Base-by-base conservation (phyloP, 2,329 filamentous ascomycete species). In the Emergomyces pasteurianus region DNA sequence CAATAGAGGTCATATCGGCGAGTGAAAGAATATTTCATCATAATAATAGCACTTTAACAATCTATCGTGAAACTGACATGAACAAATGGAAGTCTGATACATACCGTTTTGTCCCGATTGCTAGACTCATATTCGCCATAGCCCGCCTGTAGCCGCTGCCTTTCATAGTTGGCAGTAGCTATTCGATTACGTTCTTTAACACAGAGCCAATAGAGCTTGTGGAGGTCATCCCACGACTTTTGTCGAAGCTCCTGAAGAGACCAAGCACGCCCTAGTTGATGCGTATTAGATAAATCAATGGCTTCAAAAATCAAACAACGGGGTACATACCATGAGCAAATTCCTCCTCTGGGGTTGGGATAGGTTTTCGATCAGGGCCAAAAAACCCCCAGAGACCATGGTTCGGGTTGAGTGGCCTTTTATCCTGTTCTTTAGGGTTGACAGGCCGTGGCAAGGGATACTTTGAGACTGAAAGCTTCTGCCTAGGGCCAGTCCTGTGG, bases 321-420 rank as follows among this genome's bases (percentile, higher is more conserved):
- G n/a, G 40, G 36, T 40, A 70, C 76, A 64, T 74, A 84, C 83
- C 94, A 74, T 94, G 87, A 65, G 83, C 78, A 57, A 80, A 72
- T 60, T 88, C 85, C 66, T 92, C 86, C 42, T 84, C 81, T 5
- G 92, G 91, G 8, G 86, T 86, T 67, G 82, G 81, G 68, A 96
- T 74, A n/a, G 86, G 76, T 69, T 85, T 83, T 65, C 83, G 83
- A 65, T 86, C 81, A 64, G 81, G 80, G 68, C 86, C 85, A 76
- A 99, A 97, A 77, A 99, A 99, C 0, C 84, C 87, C 88, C 89
- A 97, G 12, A 99, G 85, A 36, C 91, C 92, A 75, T 99, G 94
- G 65, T 92, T 77, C 34, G 84, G 80, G 71, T 90, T 86, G 40
- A 79, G 81, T n/a, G 71, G 73, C 52, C 69, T 66, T 61, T 74